phyloP scores from a whole-genome alignment of 352 stramenopile species.

The Blastocystis sp. region DNA sequence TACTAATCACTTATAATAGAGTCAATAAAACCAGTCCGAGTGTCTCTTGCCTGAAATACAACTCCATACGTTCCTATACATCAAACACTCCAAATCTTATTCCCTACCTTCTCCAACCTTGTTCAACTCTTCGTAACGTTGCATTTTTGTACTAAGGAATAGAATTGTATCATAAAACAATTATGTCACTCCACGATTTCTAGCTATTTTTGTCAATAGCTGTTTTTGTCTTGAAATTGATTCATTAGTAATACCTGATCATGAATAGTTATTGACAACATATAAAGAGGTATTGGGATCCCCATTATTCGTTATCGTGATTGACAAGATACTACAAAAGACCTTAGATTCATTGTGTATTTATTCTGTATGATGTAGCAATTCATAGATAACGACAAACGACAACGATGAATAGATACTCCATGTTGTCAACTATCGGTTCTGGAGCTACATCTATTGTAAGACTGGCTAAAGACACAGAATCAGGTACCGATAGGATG shows the following conservation, averaged over 20 bases:
- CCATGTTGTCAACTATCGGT: not conserved
- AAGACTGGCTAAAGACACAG: not conserved
- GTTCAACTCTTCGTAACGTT: constrained; percentile 87
- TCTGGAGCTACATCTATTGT: constrained; percentile 17
- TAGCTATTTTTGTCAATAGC: no score
- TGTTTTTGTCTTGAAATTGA: no score
- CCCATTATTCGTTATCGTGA: not conserved
- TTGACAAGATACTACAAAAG: not conserved
- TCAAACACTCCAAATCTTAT: constrained; percentile 55
- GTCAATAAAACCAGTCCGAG: constrained; percentile 73
- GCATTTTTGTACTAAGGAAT: no score
- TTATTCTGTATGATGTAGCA: not conserved
- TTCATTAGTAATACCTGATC: no score
- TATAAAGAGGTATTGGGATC: not conserved
- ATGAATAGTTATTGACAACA: no score
- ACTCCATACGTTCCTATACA: constrained; percentile 88
- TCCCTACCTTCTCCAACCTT: constrained; percentile 80
- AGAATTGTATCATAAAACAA: no score
- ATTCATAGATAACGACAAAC: not conserved
- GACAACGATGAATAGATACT: not conserved
- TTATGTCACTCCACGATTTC: no score
- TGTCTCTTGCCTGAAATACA: constrained; percentile 98
- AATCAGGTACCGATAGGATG: not conserved
- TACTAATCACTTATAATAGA: constrained; percentile 73
- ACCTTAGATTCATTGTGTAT: not conserved